These are phyloP conservation scores for Fusarium brachygibbosum DNA, from an alignment of 2,329 filamentous ascomycete species.

Conservation along the genomic window DNA sequence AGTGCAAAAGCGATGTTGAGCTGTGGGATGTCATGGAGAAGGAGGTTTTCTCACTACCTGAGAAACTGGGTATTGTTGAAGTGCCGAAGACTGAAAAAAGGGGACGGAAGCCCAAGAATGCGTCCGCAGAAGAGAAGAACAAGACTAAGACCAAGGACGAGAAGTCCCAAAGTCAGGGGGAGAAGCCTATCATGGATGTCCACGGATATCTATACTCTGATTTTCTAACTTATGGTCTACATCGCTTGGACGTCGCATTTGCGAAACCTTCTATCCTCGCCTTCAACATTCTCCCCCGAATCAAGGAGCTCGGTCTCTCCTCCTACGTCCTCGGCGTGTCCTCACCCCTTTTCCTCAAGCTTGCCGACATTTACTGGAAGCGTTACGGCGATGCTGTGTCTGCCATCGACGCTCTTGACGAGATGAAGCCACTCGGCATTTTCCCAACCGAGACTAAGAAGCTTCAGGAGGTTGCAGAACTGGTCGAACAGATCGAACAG, in stretches of 20 bases:
- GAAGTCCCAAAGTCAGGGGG: not conserved
- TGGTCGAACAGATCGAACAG: conserved; percentile 52
- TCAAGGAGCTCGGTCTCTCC: conserved; percentile 76
- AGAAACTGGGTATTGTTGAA: conserved; percentile 66
- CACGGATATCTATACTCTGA: conserved; percentile 75
- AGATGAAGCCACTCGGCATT: conserved; percentile 75
- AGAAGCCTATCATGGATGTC: conserved; percentile 63
- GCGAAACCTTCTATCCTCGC: conserved; percentile 68
- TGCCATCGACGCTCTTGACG: conserved; percentile 69
- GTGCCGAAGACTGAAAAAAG: conserved; percentile 1
- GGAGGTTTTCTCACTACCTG: conserved; percentile 74
- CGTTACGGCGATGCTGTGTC: conserved; percentile 69
- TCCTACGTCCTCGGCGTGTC: conserved; percentile 80
- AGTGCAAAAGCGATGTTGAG: conserved; percentile 70
- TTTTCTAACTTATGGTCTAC: conserved; percentile 69
- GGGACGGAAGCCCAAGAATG: conserved; percentile 30
- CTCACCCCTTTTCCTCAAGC: conserved; percentile 76
- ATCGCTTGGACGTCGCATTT: conserved; percentile 70
- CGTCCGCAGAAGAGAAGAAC: conserved; percentile 23
- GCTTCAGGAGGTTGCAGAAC: conserved; percentile 21
- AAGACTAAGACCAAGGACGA: conserved; percentile 10
- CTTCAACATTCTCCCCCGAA: conserved; percentile 72
- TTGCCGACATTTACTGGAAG: conserved; percentile 73
- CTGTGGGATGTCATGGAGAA: conserved; percentile 76
- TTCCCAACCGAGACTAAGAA: conserved; percentile 66